Evolutionary conservation across 441 rosid species (phyloP).

Genomic region (Breynia disticha): DNA sequence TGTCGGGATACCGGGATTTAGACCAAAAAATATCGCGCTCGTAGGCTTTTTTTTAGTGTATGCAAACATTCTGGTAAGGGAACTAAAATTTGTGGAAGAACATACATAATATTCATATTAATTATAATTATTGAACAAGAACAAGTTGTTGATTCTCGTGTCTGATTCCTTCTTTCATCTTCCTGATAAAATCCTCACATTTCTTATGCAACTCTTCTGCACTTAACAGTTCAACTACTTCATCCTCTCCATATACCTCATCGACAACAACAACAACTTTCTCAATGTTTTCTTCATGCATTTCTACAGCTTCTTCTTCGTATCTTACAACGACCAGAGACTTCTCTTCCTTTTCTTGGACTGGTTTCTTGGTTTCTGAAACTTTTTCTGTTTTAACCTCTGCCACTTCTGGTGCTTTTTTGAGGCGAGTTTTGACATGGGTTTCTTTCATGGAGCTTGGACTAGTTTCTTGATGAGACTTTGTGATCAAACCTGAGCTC

Average conservation of each 20-base stretch:
- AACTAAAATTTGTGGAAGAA: background rate
- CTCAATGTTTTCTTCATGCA: slow-evolving; percentile 7
- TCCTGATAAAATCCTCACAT: slow-evolving; percentile 64
- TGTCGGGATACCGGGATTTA: too few species aligned
- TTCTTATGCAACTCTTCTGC: slow-evolving; percentile 55
- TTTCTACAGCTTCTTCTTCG: slow-evolving; percentile 16
- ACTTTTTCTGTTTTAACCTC: slow-evolving; percentile 11
- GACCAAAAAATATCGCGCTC: background rate
- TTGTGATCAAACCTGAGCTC: slow-evolving; percentile 33
- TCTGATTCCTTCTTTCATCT: slow-evolving; percentile 38
- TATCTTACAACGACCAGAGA: background rate
- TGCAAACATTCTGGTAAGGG: background rate
- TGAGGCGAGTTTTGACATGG: background rate
- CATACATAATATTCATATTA: background rate
- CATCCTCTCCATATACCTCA: slow-evolving; percentile 19
- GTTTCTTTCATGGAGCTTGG: background rate
- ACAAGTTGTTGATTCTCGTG: slow-evolving; percentile 16
- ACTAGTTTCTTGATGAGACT: slow-evolving; percentile 4
- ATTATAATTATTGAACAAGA: background rate
- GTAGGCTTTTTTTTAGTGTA: background rate
- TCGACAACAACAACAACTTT: background rate
- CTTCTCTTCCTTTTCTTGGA: slow-evolving; percentile 8
- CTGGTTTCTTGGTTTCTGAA: slow-evolving; percentile 8
- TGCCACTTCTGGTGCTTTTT: slow-evolving; percentile 2
- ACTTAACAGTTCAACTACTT: slow-evolving; percentile 22